Evolutionary conservation across 2,329 filamentous ascomycete species (phyloP), one percentile per base, ranked within the genome.

Genomic region (Coleophoma crateriformis): DNA sequence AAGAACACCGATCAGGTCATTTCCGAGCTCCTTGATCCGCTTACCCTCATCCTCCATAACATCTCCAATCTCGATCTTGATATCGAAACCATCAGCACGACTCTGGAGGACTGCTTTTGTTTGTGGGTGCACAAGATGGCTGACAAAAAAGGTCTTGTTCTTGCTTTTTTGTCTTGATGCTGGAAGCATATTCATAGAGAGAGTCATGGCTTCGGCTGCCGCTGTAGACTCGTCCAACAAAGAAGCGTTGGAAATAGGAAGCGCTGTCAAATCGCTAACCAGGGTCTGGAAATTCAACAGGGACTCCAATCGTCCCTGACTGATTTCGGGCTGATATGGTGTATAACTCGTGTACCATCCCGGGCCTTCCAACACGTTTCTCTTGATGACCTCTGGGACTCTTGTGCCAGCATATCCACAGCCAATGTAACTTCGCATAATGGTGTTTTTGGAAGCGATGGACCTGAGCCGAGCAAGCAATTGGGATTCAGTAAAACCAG

Each of bases 261-360:
- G 78, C 1, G 82, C 90, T 0, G 92, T 96, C 56, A 97, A 74
- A 65, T 96, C 92, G 2, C 85, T 84, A 8, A 95, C 86, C 74
- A 97, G 77, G 15, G 92, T 97, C 75, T 97, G 92, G 73, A 90
- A 97, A 75, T 97, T 97, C 55, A 97, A 75, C 48, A 97, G 74
- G 6, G 90, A 95, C 75, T 96, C 90, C 54, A 97, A 71, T 49
- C 92, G 84, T 34, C 92, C 92, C 71, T 97, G 92, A 67, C 90
- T 96, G 73, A 97, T 96, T 72, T 97, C 92, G 2, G 92, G 87
- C 72, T 97, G 92, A 70, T 96, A 97, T 14, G 92, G 92, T 0
- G 92, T 96, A 69, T 97, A 96, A 71, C 90, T 96, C 38, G 92
- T 97, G 68, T 97, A 97, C 92, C 92, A 97, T 10, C 85, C 90